Evolutionary conservation across 2,329 filamentous ascomycete species (phyloP).

Genomic region (Gnomoniopsis smithogilvyi): DNA sequence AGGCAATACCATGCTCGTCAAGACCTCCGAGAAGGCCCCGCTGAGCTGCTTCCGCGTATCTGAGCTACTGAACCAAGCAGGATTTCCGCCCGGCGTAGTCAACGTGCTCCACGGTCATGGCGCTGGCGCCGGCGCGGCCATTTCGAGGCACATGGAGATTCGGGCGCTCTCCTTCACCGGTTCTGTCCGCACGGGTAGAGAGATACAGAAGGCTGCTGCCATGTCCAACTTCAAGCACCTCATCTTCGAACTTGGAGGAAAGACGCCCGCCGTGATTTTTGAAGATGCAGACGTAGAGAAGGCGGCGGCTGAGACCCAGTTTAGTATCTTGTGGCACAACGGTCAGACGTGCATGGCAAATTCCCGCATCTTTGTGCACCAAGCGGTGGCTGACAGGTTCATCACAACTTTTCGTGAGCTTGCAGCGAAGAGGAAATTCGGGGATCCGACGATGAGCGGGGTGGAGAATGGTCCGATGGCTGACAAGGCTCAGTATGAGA

Average conservation of each 20-base stretch:
- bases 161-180: constrained; percentile 78
- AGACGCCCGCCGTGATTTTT: constrained; percentile 63
- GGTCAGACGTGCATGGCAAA: constrained; percentile 61
- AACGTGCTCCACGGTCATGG: constrained; percentile 73
- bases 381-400: constrained; percentile 51
- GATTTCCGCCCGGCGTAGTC: constrained; percentile 72
- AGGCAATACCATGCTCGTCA: constrained; percentile 49
- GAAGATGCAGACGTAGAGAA: constrained; percentile 63
- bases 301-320: constrained; percentile 50
- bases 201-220: constrained; percentile 71
- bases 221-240: constrained; percentile 63
- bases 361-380: constrained; percentile 55
- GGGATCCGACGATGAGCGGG: constrained; percentile 31
- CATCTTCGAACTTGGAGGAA: constrained; percentile 66
- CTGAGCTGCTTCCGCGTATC: constrained; percentile 36
- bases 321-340: constrained; percentile 48
- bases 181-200: constrained; percentile 64
- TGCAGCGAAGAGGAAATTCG: constrained; percentile 36
- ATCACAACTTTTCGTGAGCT: constrained; percentile 52
- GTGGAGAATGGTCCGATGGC: constrained; percentile 44
- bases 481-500: constrained; percentile 47
- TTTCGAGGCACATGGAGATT: constrained; percentile 65
- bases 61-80: constrained; percentile 64
- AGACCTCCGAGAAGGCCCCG: constrained; percentile 53
- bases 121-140: constrained; percentile 60